phyloP scores from a whole-genome alignment of 768 basidiomycete species.

The Pulveroboletus frians region DNA sequence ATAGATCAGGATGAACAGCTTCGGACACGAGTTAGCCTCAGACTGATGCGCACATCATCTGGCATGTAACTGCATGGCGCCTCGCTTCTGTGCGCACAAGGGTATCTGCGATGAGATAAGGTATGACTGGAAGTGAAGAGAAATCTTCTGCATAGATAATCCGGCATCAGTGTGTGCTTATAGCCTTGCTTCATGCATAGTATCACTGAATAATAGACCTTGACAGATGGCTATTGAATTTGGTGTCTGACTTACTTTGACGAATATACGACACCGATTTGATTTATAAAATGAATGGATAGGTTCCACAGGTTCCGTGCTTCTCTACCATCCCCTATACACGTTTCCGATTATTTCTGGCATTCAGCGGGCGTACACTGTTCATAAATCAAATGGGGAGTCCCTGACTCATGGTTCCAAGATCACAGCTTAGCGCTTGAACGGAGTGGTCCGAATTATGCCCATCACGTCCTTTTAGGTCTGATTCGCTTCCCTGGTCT shows the following conservation, averaged over 20 bases:
- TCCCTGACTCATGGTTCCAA: background rate
- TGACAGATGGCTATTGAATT: too few relatives aligned
- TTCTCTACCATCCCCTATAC: background rate
- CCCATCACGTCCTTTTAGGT: background rate
- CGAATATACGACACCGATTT: too few relatives aligned
- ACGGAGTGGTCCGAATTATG: background rate
- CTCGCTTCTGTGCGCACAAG: background rate
- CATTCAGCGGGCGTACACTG: background rate
- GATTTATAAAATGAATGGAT: too few relatives aligned
- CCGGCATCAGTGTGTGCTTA: too few relatives aligned
- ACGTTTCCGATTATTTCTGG: too few relatives aligned
- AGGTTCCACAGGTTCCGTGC: background rate
- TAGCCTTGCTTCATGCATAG: too few relatives aligned
- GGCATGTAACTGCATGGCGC: background rate
- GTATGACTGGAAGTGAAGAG: too few relatives aligned
- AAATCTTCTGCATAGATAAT: too few relatives aligned
- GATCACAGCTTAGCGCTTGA: background rate
- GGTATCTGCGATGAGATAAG: background rate
- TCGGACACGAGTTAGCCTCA: background rate
- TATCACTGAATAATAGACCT: too few relatives aligned
- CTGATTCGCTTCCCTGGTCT: background rate
- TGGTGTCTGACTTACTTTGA: too few relatives aligned
- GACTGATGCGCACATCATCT: background rate
- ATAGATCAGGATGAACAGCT: background rate
- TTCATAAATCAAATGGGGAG: background rate